These are phyloP conservation scores for Hypoxylon sp. DNA, from an alignment of 2,329 filamentous ascomycete species.

Conservation along the genomic window DNA sequence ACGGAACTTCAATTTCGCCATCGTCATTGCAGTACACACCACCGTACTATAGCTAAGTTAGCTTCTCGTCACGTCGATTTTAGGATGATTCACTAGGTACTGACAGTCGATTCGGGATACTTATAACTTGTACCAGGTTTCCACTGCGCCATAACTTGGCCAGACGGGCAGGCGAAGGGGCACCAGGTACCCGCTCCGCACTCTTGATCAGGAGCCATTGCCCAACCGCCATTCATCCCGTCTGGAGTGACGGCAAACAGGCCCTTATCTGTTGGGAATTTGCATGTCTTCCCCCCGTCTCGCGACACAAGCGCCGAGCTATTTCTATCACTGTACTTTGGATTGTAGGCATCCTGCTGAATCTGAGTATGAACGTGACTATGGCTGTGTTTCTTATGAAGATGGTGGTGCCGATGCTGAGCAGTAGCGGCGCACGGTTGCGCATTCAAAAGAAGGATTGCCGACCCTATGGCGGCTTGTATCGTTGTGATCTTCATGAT, in stretches of 20 bases:
- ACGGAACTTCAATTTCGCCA: slow-evolving; percentile 78
- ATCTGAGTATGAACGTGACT: slow-evolving; percentile 47
- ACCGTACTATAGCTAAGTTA: slow-evolving; percentile 70
- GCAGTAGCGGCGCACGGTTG: slow-evolving; percentile 57
- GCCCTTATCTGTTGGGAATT: slow-evolving; percentile 76
- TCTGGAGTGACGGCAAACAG: slow-evolving; percentile 77
- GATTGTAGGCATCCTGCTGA: slow-evolving; percentile 49
- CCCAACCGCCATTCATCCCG: slow-evolving; percentile 79
- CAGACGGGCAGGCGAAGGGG: slow-evolving; percentile 82
- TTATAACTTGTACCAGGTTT: slow-evolving; percentile 77
- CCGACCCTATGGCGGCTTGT: slow-evolving; percentile 66
- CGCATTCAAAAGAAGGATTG: slow-evolving; percentile 63
- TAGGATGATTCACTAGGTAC: slow-evolving; percentile 52
- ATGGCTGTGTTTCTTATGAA: slow-evolving; percentile 59
- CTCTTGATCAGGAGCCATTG: slow-evolving; percentile 81
- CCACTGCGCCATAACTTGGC: slow-evolving; percentile 85
- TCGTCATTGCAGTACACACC: slow-evolving; percentile 79
- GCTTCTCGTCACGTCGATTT: slow-evolving; percentile 1
- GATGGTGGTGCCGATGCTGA: slow-evolving; percentile 57
- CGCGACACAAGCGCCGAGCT: slow-evolving; percentile 65
- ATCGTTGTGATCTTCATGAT: slow-evolving; percentile 69
- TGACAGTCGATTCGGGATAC: slow-evolving; percentile 80
- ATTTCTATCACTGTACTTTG: slow-evolving; percentile 51
- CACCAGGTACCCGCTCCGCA: slow-evolving; percentile 79
- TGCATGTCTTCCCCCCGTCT: slow-evolving; percentile 65